Evolutionary conservation across 163 green algal species (phyloP), one percentile per base, ranked within the genome.

Genomic region (Scenedesmus sp.): DNA sequence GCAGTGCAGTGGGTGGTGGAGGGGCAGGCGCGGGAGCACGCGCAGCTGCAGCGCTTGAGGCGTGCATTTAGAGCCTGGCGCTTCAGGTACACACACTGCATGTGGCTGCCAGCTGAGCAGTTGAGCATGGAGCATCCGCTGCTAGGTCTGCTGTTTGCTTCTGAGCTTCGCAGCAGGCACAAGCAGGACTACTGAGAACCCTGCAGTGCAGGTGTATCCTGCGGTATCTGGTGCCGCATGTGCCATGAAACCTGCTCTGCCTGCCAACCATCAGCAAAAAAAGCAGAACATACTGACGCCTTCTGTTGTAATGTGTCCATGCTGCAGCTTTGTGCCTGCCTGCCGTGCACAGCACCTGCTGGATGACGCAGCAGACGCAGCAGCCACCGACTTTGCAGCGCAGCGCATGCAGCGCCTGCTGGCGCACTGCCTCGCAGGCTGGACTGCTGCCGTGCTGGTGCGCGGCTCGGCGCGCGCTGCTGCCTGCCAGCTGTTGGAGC

Each of bases 381-480:
- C 59, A 60, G 84, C 84, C 13, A 60, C 79, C 9, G 60, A 64
- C 52, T 88, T 88, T 77, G 84, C 84, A 64, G 59, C 84, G 56
- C 57, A 15, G 20, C 23, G 84, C 12, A 34, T 20, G 26, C 59
- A 79, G 84, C 84, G 84, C 9, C 26, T 88, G 59, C 84, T 88
- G 84, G 26, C 23, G 2, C 84, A 88, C 84, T 88, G 84, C 59
- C 59, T 88, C 7, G 84, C 84, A 15, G 84, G 84, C 9, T 88
- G 84, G 84, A 88, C 84, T 6, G 84, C 84, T 77, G 84, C 84
- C 10, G 84, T 88, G 23, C 57, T 88, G 57, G 84, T 88, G 23
- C 57, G 84, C 8, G 13, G 46, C 23, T 88, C 84, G 13, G 84
- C 84, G 8, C 52, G 84, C 12, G 46, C 57, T 60, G 84, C 84